These are phyloP conservation scores for Cotoneaster glaucophyllus DNA, from an alignment of 306 rosid genomes.

Conservation along the genomic window DNA sequence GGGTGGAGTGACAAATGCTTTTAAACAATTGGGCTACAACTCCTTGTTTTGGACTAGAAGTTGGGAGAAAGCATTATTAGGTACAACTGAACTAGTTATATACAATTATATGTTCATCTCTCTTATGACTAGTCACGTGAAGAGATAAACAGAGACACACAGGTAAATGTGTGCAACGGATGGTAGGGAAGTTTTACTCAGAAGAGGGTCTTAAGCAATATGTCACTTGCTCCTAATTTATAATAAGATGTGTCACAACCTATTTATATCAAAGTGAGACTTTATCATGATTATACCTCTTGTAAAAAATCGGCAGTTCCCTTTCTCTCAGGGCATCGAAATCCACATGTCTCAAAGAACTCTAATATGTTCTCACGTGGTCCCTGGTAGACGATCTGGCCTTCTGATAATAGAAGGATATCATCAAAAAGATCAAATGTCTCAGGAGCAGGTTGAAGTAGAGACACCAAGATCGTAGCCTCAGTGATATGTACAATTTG, in stretches of 20 bases:
- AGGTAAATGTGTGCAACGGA: too few relatives aligned
- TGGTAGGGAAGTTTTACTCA: too few relatives aligned
- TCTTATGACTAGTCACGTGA: too few relatives aligned
- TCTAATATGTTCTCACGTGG: conserved; percentile 51
- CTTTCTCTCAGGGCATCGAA: conserved; percentile 72
- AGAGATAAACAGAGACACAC: neutral
- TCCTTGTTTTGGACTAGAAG: neutral
- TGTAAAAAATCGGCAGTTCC: conserved; percentile 90
- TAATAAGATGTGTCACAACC: neutral
- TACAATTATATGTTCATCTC: neutral
- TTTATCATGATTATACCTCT: conserved; percentile 44
- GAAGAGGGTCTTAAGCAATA: too few relatives aligned
- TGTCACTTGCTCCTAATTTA: neutral
- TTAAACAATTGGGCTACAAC: neutral
- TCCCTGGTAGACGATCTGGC: conserved; percentile 75
- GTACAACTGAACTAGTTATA: neutral
- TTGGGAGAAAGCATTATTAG: neutral
- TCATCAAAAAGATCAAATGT: conserved; percentile 89
- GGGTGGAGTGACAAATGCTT: neutral
- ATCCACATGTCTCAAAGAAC: conserved; percentile 72
- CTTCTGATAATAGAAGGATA: conserved; percentile 59
- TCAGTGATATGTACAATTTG: conserved; percentile 68
- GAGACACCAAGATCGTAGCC: conserved; percentile 70
- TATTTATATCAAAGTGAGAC: neutral
- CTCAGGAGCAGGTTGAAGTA: conserved; percentile 97